Evolutionary conservation across 2,329 filamentous ascomycete species (phyloP).

Genomic region (Bipolaris victoriae): DNA sequence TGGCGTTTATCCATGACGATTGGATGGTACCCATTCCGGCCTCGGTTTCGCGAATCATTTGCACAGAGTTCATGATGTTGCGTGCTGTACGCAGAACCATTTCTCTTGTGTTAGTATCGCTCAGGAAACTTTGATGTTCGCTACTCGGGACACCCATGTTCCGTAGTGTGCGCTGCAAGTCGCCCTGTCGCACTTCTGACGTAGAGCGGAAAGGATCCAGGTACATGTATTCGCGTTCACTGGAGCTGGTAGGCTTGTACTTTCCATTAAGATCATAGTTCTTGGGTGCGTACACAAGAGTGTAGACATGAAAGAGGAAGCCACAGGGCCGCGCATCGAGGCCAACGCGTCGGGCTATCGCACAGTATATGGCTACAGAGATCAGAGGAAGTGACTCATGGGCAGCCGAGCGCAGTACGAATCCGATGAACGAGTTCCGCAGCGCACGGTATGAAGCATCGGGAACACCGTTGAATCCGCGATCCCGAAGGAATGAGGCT

Average conservation of each 20-base stretch:
- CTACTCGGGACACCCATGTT: constrained; percentile 54
- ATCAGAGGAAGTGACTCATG: constrained; percentile 87
- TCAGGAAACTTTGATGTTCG: constrained; percentile 62
- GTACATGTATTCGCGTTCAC: constrained; percentile 66
- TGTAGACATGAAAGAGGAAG: constrained; percentile 85
- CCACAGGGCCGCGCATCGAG: constrained; percentile 79
- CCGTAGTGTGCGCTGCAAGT: constrained; percentile 66
- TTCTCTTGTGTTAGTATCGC: constrained; percentile 67
- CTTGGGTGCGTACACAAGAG: constrained; percentile 69
- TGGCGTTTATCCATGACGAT: constrained; percentile 33
- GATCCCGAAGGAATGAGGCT: constrained; percentile 70
- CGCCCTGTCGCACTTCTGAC: constrained; percentile 66
- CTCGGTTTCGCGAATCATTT: constrained; percentile 52
- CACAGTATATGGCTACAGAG: constrained; percentile 85
- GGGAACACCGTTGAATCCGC: constrained; percentile 74
- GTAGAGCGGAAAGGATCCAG: constrained; percentile 80
- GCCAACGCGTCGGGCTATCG: constrained; percentile 74
- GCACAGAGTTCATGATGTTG: constrained; percentile 79
- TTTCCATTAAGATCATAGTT: constrained; percentile 60
- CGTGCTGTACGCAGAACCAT: constrained; percentile 77
- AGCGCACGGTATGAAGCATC: constrained; percentile 78
- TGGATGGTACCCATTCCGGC: constrained; percentile 28
- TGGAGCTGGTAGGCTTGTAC: constrained; percentile 37
- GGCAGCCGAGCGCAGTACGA: constrained; percentile 72
- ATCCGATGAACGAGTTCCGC: constrained; percentile 85